phyloP scores from a whole-genome alignment of 257 asterid species.

The Solanum lycopersicoides region DNA sequence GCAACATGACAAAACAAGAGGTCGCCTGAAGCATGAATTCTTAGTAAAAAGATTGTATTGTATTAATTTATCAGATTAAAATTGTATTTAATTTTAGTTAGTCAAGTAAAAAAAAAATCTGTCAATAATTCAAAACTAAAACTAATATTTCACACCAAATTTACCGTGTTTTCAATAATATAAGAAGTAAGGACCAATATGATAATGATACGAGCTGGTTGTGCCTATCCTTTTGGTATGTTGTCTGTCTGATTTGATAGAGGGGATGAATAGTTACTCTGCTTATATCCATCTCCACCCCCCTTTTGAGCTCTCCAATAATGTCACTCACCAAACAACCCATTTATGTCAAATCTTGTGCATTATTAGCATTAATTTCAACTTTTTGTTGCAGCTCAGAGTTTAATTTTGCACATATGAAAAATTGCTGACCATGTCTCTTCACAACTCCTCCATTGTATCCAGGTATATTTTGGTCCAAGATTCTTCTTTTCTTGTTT shows the following conservation, averaged over 20 bases:
- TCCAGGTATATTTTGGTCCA: conserved; percentile 14
- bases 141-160: no score
- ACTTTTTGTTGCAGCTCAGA: not conserved
- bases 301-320: not conserved
- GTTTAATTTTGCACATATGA: not conserved
- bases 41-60: no score
- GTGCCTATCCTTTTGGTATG: not conserved
- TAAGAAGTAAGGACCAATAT: not conserved
- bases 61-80: accelerated
- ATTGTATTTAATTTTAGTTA: no score
- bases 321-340: not conserved
- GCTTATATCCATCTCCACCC: not conserved
- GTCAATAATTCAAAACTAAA: no score
- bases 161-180: no score
- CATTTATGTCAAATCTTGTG: not conserved
- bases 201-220: not conserved
- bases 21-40: no score
- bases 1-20: no score
- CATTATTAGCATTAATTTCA: not conserved
- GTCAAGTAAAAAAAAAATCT: accelerated
- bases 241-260: not conserved
- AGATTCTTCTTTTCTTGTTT: not conserved
- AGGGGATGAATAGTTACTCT: not conserved
- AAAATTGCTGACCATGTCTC: not conserved
- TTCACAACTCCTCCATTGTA: not conserved